Conservation (phyloP, 805 yeast species). For the Pichia kluyveri region DNA sequence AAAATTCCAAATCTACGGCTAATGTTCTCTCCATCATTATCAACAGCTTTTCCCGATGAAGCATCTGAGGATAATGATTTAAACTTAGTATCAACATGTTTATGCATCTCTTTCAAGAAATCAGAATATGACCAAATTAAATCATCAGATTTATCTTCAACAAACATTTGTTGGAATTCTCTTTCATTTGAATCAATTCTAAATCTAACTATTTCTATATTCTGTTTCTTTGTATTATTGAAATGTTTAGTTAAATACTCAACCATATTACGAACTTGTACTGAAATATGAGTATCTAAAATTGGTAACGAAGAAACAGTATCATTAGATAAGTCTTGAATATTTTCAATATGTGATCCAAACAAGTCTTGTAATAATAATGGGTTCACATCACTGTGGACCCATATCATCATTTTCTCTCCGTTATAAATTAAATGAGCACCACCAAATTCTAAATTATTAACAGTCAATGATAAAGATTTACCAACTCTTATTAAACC, state of each 20-base stretch:
- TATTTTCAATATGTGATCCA: constrained; percentile 41
- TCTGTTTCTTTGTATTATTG: constrained; percentile 30
- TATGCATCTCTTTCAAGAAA: constrained; percentile 61
- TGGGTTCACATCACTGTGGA: constrained; percentile 62
- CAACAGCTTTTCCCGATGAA: not conserved
- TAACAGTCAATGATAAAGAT: constrained; percentile 35
- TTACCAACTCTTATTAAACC: constrained; percentile 40
- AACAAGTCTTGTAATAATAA: constrained; percentile 65
- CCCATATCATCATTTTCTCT: constrained; percentile 46
- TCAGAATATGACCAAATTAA: constrained; percentile 53
- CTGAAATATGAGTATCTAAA: constrained; percentile 58
- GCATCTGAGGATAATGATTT: constrained; percentile 12
- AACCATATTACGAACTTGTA: constrained; percentile 57
- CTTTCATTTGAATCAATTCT: constrained; percentile 52
- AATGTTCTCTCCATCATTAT: constrained; percentile 9
- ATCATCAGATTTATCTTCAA: constrained; percentile 62
- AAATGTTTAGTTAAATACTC: constrained; percentile 38
- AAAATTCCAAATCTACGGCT: constrained; percentile 10
- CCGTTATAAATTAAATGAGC: constrained; percentile 76
- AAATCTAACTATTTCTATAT: constrained; percentile 55
- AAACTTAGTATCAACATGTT: constrained; percentile 42
- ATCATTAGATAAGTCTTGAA: constrained; percentile 35
- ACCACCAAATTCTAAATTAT: constrained; percentile 50
- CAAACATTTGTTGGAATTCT: constrained; percentile 49
- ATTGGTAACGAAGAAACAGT: constrained; percentile 53